A percentile compares a stretch with the other conserved stretches of the same genome.
Conservation (phyloP, 192 early-diverging fungal species). For the Entomortierella parvispora region DNA sequence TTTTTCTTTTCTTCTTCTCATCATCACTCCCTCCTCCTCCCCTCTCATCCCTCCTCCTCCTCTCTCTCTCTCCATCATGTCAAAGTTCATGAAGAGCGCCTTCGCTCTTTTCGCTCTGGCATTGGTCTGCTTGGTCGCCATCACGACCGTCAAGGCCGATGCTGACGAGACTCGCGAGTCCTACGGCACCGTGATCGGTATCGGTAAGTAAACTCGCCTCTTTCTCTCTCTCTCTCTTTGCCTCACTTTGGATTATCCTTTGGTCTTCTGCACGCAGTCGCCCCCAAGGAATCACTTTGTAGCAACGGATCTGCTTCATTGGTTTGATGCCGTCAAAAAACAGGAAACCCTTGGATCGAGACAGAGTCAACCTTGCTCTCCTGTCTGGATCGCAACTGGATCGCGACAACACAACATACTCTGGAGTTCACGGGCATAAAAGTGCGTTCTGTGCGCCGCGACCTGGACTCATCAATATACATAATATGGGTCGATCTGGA, state of each 20-base stretch:
- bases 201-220: constrained; percentile 36
- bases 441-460: too few species aligned
- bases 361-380: too few species aligned
- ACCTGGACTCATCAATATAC: too few species aligned
- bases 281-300: neutral
- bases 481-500: too few species aligned
- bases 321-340: neutral
- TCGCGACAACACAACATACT: too few species aligned
- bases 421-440: too few species aligned
- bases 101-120: constrained; percentile 48
- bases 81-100: constrained; percentile 52
- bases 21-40: constrained; percentile 15
- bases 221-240: neutral
- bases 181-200: constrained; percentile 53
- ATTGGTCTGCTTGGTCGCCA: constrained; percentile 47
- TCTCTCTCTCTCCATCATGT: constrained; percentile 23
- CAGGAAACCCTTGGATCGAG: too few species aligned
- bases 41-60: constrained; percentile 1
- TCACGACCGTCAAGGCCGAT: constrained; percentile 50
- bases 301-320: too few species aligned
- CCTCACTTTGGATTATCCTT: neutral
- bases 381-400: too few species aligned
- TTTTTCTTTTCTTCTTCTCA: constrained; percentile 17
- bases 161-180: constrained; percentile 42
- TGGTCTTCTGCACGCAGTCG: neutral